Conservation (phyloP, 116 monocot species). For the Trichopus zeylanicus region DNA sequence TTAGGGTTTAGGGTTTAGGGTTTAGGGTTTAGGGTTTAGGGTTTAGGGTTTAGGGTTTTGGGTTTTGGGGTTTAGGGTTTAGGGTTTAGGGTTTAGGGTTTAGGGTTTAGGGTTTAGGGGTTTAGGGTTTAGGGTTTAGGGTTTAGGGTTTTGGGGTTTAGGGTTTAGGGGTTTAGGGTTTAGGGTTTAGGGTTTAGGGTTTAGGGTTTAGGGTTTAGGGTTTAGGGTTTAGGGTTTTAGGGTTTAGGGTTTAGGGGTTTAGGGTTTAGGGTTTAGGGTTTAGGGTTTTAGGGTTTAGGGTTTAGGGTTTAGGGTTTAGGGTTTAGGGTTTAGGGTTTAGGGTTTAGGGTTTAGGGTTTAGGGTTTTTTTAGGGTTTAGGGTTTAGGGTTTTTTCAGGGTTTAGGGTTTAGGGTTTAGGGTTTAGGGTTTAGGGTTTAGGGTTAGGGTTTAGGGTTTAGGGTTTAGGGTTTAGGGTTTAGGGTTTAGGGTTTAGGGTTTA, state of each 20-base stretch:
- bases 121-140: neutral
- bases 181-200: neutral
- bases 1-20: slow-evolving; percentile 6
- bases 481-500: slow-evolving; percentile 6
- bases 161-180: slow-evolving; percentile 1
- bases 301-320: neutral
- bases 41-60: slow-evolving; percentile 4
- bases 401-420: slow-evolving; percentile 6
- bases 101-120: slow-evolving; percentile 2
- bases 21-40: slow-evolving; percentile 6
- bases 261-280: slow-evolving; percentile 6
- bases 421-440: slow-evolving; percentile 6
- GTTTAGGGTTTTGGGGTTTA: neutral
- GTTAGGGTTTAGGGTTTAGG: slow-evolving; percentile 6
- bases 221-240: neutral
- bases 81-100: slow-evolving; percentile 6
- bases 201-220: neutral
- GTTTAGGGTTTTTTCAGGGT: slow-evolving; percentile 6
- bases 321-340: neutral
- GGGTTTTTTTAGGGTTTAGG: slow-evolving; percentile 4
- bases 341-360: slow-evolving; percentile 1
- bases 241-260: slow-evolving; percentile 4
- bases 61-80: slow-evolving; percentile 5
- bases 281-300: neutral
- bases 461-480: slow-evolving; percentile 6